Conservation (phyloP, 176 grass and related monocot genomes). For the Musa troglodytarum region DNA sequence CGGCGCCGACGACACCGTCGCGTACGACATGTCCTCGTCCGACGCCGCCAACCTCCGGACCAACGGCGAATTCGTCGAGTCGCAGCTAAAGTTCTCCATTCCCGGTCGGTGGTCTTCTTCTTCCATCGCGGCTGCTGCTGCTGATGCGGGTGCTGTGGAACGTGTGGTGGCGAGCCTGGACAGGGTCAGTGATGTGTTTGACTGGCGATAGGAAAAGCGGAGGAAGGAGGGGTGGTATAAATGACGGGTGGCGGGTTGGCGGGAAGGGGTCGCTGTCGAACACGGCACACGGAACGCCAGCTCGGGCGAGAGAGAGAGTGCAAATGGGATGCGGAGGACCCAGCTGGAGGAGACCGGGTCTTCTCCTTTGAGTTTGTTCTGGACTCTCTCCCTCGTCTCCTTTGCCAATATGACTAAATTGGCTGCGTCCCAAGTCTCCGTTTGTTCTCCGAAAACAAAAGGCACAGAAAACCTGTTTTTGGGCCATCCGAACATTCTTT, state of each 20-base stretch:
- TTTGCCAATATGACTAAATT: background rate
- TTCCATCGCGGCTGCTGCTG: no score
- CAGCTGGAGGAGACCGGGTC: background rate
- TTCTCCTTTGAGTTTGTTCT: background rate
- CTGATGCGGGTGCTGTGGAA: no score
- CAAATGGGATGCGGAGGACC: no score
- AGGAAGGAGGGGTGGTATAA: background rate
- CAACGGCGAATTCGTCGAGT: conserved; percentile 31
- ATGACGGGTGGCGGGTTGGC: no score
- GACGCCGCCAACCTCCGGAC: conserved; percentile 10
- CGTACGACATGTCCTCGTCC: conserved; percentile 31
- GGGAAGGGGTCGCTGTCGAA: background rate
- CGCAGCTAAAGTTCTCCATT: conserved; percentile 16
- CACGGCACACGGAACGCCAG: background rate
- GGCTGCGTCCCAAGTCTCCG: no score
- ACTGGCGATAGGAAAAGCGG: background rate
- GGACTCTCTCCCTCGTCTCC: background rate
- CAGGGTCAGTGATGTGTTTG: background rate
- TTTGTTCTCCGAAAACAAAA: no score
- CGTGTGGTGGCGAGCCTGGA: no score
- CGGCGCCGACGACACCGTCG: conserved; percentile 66
- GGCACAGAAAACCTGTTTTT: no score
- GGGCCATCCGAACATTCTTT: no score
- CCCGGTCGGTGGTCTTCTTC: no score
- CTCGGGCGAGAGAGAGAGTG: background rate